Evolutionary conservation across 2,329 filamentous ascomycete genomes (phyloP).

Genomic region (Fusarium guadeloupense): DNA sequence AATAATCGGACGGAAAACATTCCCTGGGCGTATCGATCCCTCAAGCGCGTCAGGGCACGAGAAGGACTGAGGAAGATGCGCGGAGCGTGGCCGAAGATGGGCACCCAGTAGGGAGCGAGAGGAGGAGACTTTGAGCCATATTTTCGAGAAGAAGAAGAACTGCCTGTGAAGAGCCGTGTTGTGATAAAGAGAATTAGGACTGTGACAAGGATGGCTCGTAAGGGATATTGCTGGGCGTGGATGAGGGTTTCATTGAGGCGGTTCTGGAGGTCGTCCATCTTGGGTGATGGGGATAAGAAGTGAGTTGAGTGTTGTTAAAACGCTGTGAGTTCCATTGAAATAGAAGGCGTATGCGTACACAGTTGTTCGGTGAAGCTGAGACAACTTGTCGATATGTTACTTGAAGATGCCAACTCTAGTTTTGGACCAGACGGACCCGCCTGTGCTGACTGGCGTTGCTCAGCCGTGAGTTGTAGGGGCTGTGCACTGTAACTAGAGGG

Average conservation of each 20-base stretch:
- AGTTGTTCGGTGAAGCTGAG: constrained; percentile 8
- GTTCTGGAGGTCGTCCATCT: constrained; percentile 25
- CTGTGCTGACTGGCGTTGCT: constrained; percentile 24
- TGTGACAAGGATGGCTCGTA: constrained; percentile 37
- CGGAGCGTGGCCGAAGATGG: constrained; percentile 49
- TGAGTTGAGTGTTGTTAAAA: background rate
- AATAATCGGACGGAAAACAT: constrained; percentile 49
- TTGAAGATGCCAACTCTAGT: constrained; percentile 16
- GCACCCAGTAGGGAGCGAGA: constrained; percentile 49
- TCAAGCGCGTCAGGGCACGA: constrained; percentile 45
- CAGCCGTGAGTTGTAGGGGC: constrained; percentile 18
- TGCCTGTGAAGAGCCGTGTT: constrained; percentile 38
- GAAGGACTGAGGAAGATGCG: constrained; percentile 45
- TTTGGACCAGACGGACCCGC: constrained; percentile 32
- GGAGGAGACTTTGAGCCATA: constrained; percentile 38
- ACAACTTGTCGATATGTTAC: constrained; percentile 29
- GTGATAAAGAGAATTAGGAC: constrained; percentile 41
- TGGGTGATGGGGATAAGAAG: background rate
- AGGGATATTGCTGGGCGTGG: constrained; percentile 36
- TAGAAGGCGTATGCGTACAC: background rate
- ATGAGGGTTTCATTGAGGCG: constrained; percentile 33
- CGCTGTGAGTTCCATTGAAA: background rate
- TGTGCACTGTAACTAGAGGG: constrained; percentile 24
- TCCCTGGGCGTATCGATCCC: constrained; percentile 47
- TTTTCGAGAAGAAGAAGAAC: constrained; percentile 51